Evolutionary conservation across 768 basidiomycete species (phyloP).

Genomic region (Phlebiopsis flavidoalba): DNA sequence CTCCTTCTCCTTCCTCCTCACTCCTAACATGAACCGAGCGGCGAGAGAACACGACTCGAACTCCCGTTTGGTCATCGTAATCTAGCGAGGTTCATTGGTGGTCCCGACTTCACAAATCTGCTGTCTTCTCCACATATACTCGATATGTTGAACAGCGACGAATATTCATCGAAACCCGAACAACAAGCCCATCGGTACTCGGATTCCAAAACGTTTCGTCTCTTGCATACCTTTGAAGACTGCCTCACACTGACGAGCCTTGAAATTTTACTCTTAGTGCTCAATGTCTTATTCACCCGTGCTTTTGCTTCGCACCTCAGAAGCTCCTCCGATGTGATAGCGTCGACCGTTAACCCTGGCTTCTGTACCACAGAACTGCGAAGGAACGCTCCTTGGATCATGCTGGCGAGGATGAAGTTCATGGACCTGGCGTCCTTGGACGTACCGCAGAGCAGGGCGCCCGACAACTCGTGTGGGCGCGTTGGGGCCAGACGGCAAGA

Average conservation of each 20-base stretch:
- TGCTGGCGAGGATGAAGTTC: not conserved
- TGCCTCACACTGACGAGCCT: too few species aligned
- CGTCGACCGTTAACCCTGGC: slow-evolving; percentile 3
- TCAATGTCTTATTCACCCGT: slow-evolving; percentile 11
- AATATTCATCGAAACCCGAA: slow-evolving; percentile 16
- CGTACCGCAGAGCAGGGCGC: slow-evolving; percentile 22
- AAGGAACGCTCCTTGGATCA: not conserved
- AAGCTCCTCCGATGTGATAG: not conserved
- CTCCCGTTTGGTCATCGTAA: slow-evolving; percentile 32
- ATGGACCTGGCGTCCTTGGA: not conserved
- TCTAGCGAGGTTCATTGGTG: slow-evolving; percentile 34
- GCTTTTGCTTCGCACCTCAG: slow-evolving; percentile 7
- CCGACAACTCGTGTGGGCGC: slow-evolving; percentile 31
- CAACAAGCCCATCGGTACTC: not conserved
- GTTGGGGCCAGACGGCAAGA: slow-evolving; percentile 17
- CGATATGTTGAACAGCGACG: slow-evolving; percentile 10
- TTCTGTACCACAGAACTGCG: slow-evolving; percentile 8
- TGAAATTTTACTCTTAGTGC: not conserved
- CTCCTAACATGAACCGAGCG: slow-evolving; percentile 38
- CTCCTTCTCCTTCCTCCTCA: slow-evolving; percentile 37
- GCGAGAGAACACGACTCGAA: slow-evolving; percentile 17
- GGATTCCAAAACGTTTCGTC: slow-evolving; percentile 4
- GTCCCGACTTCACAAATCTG: slow-evolving; percentile 4
- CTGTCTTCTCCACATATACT: not conserved
- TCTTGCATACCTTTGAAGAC: not conserved